phyloP scores from a whole-genome alignment of 805 yeast genomes.

The Saturnispora ahearnii region DNA sequence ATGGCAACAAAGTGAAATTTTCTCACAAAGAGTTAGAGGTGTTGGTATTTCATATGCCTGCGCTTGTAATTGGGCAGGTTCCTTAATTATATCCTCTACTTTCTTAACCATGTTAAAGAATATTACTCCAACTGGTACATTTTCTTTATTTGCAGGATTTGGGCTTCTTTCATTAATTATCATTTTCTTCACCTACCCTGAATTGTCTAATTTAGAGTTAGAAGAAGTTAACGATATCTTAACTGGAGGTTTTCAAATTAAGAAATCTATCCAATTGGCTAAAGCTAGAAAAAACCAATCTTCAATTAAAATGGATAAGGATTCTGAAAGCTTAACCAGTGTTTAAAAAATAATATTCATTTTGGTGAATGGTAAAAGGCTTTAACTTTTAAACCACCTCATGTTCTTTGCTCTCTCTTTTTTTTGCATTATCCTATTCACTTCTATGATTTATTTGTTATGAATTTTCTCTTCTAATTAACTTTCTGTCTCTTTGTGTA shows the following conservation, averaged over 20 bases:
- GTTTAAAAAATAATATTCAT: background rate
- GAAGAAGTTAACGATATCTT: constrained; percentile 85
- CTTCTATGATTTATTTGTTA: background rate
- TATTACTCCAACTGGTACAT: constrained; percentile 93
- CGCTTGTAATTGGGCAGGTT: constrained; percentile 93
- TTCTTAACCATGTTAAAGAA: constrained; percentile 89
- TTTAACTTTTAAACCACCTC: background rate
- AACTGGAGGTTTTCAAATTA: constrained; percentile 79
- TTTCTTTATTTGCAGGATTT: constrained; percentile 80
- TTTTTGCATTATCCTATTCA: background rate
- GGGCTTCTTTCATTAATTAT: constrained; percentile 63
- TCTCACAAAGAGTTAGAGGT: constrained; percentile 90
- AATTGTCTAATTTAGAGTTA: constrained; percentile 77
- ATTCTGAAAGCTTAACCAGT: constrained; percentile 7
- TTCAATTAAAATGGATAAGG: constrained; percentile 1
- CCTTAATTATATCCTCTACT: constrained; percentile 81
- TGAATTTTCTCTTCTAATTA: background rate
- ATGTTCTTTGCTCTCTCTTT: background rate
- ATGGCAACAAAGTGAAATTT: constrained; percentile 95
- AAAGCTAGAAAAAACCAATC: constrained; percentile 28
- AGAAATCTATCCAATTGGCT: constrained; percentile 49
- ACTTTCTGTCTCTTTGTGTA: background rate
- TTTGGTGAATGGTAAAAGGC: background rate
- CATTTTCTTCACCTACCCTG: constrained; percentile 83
- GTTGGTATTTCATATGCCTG: constrained; percentile 87